Base-by-base conservation (phyloP, 1,284 basidiomycete genomes). In the Nidula niveotomentosa region DNA sequence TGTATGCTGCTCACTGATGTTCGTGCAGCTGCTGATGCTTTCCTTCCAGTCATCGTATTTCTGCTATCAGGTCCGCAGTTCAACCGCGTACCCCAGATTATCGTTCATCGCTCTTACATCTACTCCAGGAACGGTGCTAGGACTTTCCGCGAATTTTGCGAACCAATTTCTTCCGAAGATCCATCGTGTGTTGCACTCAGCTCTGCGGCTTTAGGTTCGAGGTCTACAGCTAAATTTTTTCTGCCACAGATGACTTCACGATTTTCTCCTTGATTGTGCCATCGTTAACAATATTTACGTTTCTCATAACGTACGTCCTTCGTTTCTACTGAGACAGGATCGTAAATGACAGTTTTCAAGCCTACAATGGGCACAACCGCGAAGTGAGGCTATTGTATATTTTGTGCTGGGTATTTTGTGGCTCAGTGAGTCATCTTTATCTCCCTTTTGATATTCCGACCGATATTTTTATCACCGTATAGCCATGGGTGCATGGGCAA, bases 401-500 rank as follows among this genome's bases (percentile, higher is more conserved):
- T 82, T 86, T 62, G 58, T 87, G 17, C 62, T 88, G 30, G 81
- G 78, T 12, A 73, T 81, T 12, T 64, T 90, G 46, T 91, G 90
- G 90, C 73, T 91, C 36, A 74, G 88, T 88, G 65, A 59, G 83
- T 70, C 12, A 10, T 55, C 37, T 33, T 34, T 56, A 41, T 41
- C 39, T 41, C 39, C 12, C 39, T 23, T 23, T 23, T 23, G 23
- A 23, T 23, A 23, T 23, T 23, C 5, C 5, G 23, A 23, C 23
- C 23, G 23, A 23, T 23, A 23, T 23, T 23, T 23, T 23, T 23
- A 23, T 23, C 23, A 23, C 23, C 23, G 23, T 23, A 12, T 36
- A 91, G 90, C 85, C 33, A 81, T 88, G 81, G 89, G 77, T 34
- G 81, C 90, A 23, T 91, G 89, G 88, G 73, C 86, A 34, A 77